Conservation (phyloP, 2,329 filamentous ascomycete genomes). For the Coniochaeta sp. region DNA sequence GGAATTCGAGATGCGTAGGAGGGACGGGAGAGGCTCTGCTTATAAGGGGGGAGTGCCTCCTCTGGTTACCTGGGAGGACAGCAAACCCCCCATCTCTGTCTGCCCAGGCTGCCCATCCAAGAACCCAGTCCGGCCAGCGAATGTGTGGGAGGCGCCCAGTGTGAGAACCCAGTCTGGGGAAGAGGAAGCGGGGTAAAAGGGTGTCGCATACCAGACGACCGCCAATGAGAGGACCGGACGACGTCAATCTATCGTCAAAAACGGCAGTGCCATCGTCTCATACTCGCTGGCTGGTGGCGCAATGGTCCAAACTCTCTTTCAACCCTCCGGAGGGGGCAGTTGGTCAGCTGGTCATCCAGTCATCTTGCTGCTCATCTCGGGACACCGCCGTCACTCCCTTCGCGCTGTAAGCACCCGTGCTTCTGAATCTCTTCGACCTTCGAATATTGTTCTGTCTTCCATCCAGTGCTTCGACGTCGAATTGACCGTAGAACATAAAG, state of each 20-base stretch:
- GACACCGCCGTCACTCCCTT: no score
- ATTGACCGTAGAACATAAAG: neutral
- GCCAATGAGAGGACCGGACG: neutral
- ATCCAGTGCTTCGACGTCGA: neutral
- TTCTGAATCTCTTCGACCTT: neutral
- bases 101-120: neutral
- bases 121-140: neutral
- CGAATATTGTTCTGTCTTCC: no score
- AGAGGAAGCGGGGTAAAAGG: neutral
- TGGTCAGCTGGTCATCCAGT: neutral
- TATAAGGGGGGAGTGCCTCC: neutral
- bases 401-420: neutral
- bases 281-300: neutral
- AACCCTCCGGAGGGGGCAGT: neutral
- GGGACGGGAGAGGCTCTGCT: neutral
- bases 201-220: neutral
- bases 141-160: neutral
- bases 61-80: neutral
- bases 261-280: neutral
- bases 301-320: neutral
- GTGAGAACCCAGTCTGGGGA: neutral
- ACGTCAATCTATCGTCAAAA: constrained; percentile 3
- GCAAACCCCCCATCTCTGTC: neutral
- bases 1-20: neutral
- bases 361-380: neutral